Evolutionary conservation across 768 basidiomycete species (phyloP), one percentile per base, ranked within the genome.

Genomic region (Leccinum imitatum): DNA sequence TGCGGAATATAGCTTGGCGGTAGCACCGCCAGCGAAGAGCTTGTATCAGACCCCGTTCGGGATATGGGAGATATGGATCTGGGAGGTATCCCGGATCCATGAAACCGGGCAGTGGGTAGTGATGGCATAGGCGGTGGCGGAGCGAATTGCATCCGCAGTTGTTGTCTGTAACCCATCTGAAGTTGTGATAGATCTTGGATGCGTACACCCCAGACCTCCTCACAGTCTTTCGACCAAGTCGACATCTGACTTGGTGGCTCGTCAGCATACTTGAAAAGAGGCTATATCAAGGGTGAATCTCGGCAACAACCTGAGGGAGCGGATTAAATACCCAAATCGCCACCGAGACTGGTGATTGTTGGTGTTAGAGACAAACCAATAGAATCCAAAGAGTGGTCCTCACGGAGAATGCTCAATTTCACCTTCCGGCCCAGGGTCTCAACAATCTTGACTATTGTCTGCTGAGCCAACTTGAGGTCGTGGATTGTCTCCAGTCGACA

Each of bases 171-270:
- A 46, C 65, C 61, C 27, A 58, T 59, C 31, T 66, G 63, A 52
- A 65, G 58, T 15, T 75, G 39, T 73, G 79, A 57, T 77, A 75
- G 58, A 54, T 86, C 85, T 27, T 77, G 75, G 27, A 86, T 79
- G 58, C 79, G 79, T 57, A 85, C 82, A 21, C 89, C 89, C 82
- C 84, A 88, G 19, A 82, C 70, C 59, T 85, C 86, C 67, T 87
- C 85, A 57, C 87, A 88, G 47, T 87, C 83, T 39, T 76, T 74
- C 54, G 79, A 82, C 87, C 85, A 88, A 39, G 72, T 75, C n/a
- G 80, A 77, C 61, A 90, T 78, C 25, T 78, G 74, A 60, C 84
- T 59, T 19, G 68, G 84, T 59, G 87, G 83, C 27, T 80, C 75
- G 59, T 82, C 79, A 58, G 79, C 81, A 67, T 89, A 87, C 69